Base-by-base conservation (phyloP, 2,329 filamentous ascomycete species). In the Pestalotiopsis sp. region DNA sequence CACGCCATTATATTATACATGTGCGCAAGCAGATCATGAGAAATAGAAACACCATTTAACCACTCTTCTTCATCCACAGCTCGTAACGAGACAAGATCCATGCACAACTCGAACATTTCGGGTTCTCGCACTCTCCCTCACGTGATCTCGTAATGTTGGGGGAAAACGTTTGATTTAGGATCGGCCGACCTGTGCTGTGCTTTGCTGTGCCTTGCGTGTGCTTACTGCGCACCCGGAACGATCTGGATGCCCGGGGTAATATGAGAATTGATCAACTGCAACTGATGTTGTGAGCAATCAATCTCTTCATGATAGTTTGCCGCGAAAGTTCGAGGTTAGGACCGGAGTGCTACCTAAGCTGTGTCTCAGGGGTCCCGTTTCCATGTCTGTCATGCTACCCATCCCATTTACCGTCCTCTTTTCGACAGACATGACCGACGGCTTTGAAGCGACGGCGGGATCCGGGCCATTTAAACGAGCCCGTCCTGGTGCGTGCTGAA, bases 401-500 rank as follows among this genome's bases (percentile, higher is more conserved):
- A 17, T 52, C 45, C 45, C 9, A 17, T 52, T 52, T 9, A 36
- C 31, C 31, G 31, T 36, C 31, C 31, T 36, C 31, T 36, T 36
- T 36, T 36, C 31, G 31, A 36, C 31, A 36, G 31, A 36, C 31
- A 36, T 36, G 17, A 52, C 45, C 17, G 45, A 52, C 6, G 20
- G 45, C 20, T 52, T 52, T 52, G 45, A 52, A 20, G 45, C 45
- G 45, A n/a, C 45, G 45, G 45, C 45, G 14, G 45, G 17, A 31
- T 9, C 20, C n/a, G 23, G 25, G 14, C 52, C 52, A 66, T 59
- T 52, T 31, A 66, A 6, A 36, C 36, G 23, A n/a, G 56, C 45
- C 56, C 64, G 23, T 60, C 13, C 31, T 39, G 23, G 41, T n/a
- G 17, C 17, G 36, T 58, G 60, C 20, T 68, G 66, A 68, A 68